Evolutionary conservation across 2,329 filamentous ascomycete species (phyloP).

Genomic region (Hortaea werneckii): DNA sequence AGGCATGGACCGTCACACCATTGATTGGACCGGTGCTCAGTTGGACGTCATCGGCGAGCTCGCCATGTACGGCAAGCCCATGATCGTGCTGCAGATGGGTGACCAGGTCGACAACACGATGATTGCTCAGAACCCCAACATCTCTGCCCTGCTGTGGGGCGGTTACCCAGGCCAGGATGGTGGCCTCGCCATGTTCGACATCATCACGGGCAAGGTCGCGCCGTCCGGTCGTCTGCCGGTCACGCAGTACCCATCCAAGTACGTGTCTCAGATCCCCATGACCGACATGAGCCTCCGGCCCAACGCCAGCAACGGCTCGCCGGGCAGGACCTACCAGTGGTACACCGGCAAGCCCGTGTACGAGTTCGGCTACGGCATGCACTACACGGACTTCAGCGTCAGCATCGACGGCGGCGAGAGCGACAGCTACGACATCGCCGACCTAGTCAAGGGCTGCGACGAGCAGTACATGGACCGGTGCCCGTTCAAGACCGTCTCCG

Average conservation of each 20-base stretch:
- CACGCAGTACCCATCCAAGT: constrained; percentile 44
- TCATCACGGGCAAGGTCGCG: constrained; percentile 41
- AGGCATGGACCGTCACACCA: constrained; percentile 39
- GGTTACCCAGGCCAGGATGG: constrained; percentile 53
- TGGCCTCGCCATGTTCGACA: constrained; percentile 44
- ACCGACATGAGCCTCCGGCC: constrained; percentile 48
- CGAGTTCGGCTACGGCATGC: constrained; percentile 34
- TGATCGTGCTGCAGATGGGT: constrained; percentile 44
- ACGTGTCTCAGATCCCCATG: constrained; percentile 41
- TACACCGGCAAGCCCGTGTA: constrained; percentile 30
- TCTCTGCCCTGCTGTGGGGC: constrained; percentile 46
- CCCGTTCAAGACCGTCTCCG: constrained; percentile 30
- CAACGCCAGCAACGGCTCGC: constrained; percentile 24
- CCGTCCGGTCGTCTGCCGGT: constrained; percentile 34
- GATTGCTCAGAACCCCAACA: constrained; percentile 37
- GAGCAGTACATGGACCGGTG: constrained; percentile 23
- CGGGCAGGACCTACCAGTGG: constrained; percentile 38
- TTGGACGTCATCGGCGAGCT: constrained; percentile 42
- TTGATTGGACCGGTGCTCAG: constrained; percentile 45
- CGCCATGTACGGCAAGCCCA: constrained; percentile 37
- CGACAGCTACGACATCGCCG: constrained; percentile 25
- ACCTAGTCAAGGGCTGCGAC: constrained; percentile 23
- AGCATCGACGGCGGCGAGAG: neutral
- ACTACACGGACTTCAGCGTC: constrained; percentile 33
- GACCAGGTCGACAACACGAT: constrained; percentile 43